These are phyloP conservation scores for Malassezia globosa DNA, from an alignment of 1,284 basidiomycete genomes.

Conservation along the genomic window DNA sequence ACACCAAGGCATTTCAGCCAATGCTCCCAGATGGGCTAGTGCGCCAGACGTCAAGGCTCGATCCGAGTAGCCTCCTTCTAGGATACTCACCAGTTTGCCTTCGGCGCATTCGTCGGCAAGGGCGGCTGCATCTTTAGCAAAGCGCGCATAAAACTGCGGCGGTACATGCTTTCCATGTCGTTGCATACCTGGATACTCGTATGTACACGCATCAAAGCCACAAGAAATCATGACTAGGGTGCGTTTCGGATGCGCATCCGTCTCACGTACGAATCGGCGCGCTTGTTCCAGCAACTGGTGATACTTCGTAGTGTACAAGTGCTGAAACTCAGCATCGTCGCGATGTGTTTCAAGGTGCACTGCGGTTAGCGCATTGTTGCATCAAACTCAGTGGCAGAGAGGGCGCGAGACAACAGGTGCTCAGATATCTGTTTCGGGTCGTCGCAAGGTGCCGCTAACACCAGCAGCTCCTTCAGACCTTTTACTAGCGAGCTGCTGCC, in stretches of 20 bases:
- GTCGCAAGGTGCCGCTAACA: constrained; percentile 1
- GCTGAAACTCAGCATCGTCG: constrained; percentile 66
- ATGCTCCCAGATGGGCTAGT: constrained; percentile 31
- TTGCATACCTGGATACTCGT: constrained; percentile 84
- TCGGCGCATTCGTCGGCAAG: constrained; percentile 60
- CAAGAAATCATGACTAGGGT: constrained; percentile 56
- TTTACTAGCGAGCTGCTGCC: constrained; percentile 25
- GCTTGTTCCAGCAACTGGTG: constrained; percentile 62
- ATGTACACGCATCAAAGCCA: constrained; percentile 86
- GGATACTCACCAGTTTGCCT: constrained; percentile 69
- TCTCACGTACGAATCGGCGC: constrained; percentile 60
- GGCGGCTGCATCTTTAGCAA: constrained; percentile 61
- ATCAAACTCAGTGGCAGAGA: too few species aligned
- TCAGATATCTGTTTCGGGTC: constrained; percentile 11
- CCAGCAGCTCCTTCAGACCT: constrained; percentile 30
- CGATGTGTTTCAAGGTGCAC: constrained; percentile 71
- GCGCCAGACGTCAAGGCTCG: constrained; percentile 59
- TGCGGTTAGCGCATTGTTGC: constrained; percentile 50
- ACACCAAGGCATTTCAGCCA: constrained; percentile 16
- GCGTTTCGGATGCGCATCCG: constrained; percentile 58
- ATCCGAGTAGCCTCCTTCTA: constrained; percentile 93
- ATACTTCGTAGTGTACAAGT: constrained; percentile 63
- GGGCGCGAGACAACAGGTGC: not conserved
- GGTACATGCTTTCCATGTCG: constrained; percentile 84
- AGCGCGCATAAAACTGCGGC: constrained; percentile 70